Percentiles rank a stretch among this genome's conserved stretches.
These are phyloP conservation scores for Aquilaria yunnanensis DNA, from an alignment of 345 rosid genomes.

Conservation along the genomic window DNA sequence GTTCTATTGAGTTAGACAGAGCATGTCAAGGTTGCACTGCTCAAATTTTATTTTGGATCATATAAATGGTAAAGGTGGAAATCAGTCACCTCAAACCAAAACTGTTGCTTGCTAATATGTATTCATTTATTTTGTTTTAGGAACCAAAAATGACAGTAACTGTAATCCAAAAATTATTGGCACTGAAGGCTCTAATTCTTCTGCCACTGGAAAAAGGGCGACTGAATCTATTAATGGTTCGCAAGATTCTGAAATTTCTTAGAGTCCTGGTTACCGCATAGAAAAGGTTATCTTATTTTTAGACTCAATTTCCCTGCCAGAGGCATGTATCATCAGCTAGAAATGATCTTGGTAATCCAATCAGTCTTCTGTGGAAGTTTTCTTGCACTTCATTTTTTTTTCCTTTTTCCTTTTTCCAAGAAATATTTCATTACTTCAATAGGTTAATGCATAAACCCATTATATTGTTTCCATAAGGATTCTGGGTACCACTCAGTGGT, in stretches of 20 bases:
- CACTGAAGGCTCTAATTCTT: slow-evolving; percentile 9
- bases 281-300: slow-evolving; percentile 33
- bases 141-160: slow-evolving; percentile 12
- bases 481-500: no score
- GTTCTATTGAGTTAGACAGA: no score
- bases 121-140: slow-evolving; percentile 10
- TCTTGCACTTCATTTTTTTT: not conserved
- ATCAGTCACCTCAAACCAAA: not conserved
- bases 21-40: no score
- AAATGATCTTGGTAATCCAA: slow-evolving; percentile 13
- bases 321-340: not conserved
- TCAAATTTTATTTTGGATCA: not conserved
- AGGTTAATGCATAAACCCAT: no score
- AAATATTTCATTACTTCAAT: no score
- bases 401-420: not conserved
- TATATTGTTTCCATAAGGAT: no score
- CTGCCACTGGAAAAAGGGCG: slow-evolving; percentile 4
- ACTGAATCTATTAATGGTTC: slow-evolving; percentile 8
- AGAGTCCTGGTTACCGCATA: slow-evolving; percentile 14
- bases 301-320: not conserved
- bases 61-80: not conserved
- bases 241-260: slow-evolving; percentile 27
- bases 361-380: not conserved
- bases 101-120: not conserved
- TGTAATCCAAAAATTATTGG: slow-evolving; percentile 10